Percentiles rank a stretch among this genome's conserved stretches.
Conservation (phyloP, 768 basidiomycete species). For the Pilatotrama ljubarskyi region DNA sequence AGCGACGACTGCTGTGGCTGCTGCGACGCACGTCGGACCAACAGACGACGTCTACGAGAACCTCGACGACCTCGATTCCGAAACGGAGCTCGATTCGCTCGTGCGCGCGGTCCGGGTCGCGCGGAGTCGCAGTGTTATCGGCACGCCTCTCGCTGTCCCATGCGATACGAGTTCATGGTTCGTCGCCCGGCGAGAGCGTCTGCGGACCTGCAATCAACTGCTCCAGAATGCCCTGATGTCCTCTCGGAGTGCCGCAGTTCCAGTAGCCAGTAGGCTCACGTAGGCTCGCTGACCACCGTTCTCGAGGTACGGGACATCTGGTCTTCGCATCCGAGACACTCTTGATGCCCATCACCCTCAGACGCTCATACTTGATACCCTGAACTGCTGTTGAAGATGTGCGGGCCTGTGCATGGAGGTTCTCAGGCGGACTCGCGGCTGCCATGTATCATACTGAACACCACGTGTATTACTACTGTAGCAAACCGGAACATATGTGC, state of each 20-base stretch:
- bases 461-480: background rate
- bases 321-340: background rate
- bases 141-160: constrained; percentile 69
- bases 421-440: background rate
- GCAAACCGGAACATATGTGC: too few relatives aligned
- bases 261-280: constrained; percentile 6
- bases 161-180: constrained; percentile 81
- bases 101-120: constrained; percentile 60
- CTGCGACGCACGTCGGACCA: constrained; percentile 49
- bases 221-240: constrained; percentile 34
- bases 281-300: background rate
- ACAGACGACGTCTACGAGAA: constrained; percentile 69
- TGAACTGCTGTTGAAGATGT: too few relatives aligned
- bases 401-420: too few relatives aligned
- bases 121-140: constrained; percentile 57
- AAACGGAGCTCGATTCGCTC: constrained; percentile 79
- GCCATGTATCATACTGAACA: background rate
- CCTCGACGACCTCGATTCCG: constrained; percentile 79
- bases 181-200: constrained; percentile 68
- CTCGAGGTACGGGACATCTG: too few relatives aligned
- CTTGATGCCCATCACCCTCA: background rate
- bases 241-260: constrained; percentile 21
- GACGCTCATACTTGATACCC: too few relatives aligned
- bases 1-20: constrained; percentile 39
- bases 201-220: constrained; percentile 41